Evolutionary conservation across 352 stramenopile species (phyloP).

Genomic region (Pythium myriotylum): DNA sequence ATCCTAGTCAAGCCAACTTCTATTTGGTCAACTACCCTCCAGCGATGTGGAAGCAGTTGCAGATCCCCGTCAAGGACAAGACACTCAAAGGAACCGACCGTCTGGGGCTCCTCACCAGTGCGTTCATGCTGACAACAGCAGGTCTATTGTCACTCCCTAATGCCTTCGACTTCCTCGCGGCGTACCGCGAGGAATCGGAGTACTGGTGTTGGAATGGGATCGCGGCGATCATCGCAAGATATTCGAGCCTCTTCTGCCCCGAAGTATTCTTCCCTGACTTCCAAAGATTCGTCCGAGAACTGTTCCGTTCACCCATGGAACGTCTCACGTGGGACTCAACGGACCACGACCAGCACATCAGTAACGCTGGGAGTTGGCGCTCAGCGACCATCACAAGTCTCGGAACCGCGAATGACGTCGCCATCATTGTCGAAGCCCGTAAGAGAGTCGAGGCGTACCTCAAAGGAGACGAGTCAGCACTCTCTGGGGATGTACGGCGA

Average conservation of each 20-base stretch:
- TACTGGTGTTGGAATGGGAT: slow-evolving; percentile 75
- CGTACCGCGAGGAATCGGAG: slow-evolving; percentile 51
- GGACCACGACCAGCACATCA: slow-evolving; percentile 16
- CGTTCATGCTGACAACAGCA: slow-evolving; percentile 84
- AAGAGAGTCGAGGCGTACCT: slow-evolving; percentile 56
- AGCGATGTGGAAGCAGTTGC: slow-evolving; percentile 83
- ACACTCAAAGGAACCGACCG: slow-evolving; percentile 84
- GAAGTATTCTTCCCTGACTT: slow-evolving; percentile 51
- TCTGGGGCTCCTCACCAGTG: slow-evolving; percentile 90
- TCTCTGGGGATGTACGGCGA: slow-evolving; percentile 58
- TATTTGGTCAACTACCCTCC: slow-evolving; percentile 93
- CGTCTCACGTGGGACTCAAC: slow-evolving; percentile 50
- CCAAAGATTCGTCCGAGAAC: slow-evolving; percentile 47
- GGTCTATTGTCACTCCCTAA: slow-evolving; percentile 45
- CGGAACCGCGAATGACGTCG: slow-evolving; percentile 46
- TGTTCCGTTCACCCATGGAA: slow-evolving; percentile 53
- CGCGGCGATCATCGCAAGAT: slow-evolving; percentile 46
- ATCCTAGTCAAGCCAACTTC: slow-evolving; percentile 92
- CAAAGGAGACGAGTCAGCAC: slow-evolving; percentile 34
- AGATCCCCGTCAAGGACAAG: slow-evolving; percentile 48
- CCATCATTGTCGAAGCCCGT: slow-evolving; percentile 52
- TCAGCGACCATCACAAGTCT: slow-evolving; percentile 56
- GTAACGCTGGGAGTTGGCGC: slow-evolving; percentile 47
- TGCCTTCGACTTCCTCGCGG: slow-evolving; percentile 56
- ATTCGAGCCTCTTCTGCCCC: slow-evolving; percentile 47